These are phyloP conservation scores for Ceratocystis eucalypticola DNA, from an alignment of 2,329 filamentous ascomycete species.

Conservation along the genomic window DNA sequence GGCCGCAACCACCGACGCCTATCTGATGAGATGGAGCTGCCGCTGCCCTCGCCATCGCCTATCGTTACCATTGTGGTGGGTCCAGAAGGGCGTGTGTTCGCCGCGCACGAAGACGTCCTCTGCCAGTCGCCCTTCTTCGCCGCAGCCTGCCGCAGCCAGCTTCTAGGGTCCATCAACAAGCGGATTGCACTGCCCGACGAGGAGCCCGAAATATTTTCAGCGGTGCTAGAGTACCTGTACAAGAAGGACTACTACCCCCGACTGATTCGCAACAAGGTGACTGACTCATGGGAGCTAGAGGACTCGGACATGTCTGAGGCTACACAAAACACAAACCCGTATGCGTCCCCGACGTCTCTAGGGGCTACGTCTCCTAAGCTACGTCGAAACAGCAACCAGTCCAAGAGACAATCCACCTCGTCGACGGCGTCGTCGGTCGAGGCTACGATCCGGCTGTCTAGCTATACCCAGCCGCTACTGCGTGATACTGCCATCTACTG, in stretches of 20 bases:
- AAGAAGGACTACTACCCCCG: conserved; percentile 92
- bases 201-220: conserved; percentile 87
- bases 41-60: conserved; percentile 36
- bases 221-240: conserved; percentile 91
- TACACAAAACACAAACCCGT: conserved; percentile 35
- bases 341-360: conserved; percentile 26
- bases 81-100: conserved; percentile 75
- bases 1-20: conserved; percentile 25
- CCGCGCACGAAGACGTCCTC: conserved; percentile 86
- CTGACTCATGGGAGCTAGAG: conserved; percentile 82
- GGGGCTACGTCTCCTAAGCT: neutral
- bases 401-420: neutral
- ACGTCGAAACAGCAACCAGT: neutral
- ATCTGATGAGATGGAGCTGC: conserved; percentile 30
- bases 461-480: conserved; percentile 62
- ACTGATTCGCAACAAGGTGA: conserved; percentile 73
- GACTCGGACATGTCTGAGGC: conserved; percentile 38
- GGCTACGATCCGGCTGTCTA: conserved; percentile 64
- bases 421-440: conserved; percentile 29
- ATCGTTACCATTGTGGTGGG: conserved; percentile 83
- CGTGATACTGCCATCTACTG: conserved; percentile 94
- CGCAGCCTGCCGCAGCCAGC: conserved; percentile 55
- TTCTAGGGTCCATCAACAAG: conserved; percentile 50
- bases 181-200: conserved; percentile 59
- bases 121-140: conserved; percentile 75